Evolutionary conservation across 1,139 yeast genomes (phyloP), one percentile per base, ranked within the genome.

Genomic region (Scheffersomyces insectosa): DNA sequence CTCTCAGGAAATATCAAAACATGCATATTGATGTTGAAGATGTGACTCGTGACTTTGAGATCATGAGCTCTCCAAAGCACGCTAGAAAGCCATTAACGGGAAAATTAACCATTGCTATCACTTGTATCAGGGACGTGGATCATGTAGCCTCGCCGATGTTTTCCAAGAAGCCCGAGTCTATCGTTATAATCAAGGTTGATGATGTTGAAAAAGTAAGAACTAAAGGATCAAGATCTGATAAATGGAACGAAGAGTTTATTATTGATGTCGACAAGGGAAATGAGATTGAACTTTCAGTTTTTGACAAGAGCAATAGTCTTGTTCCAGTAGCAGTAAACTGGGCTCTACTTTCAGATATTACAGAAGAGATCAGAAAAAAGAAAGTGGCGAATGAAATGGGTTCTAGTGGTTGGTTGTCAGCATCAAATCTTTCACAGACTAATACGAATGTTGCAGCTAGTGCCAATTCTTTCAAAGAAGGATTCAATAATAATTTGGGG

Each of bases 241-340:
- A 83, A 55, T 90, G 96, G 91, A 79, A 78, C 57, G 99, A 93
- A 59, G 87, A 83, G 40, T 88, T 89, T 60, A 79, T 80, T 43
- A 78, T 93, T 47, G 83, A 82, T 39, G 88, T 93, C 33, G 97
- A 88, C 48, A 88, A 86, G 61, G 97, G 96, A 25, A 88, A 91
- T 60, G 99, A 93, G 67, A 76, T 91, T 39, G 97, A 91, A 56
- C 72, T 93, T 46, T 81, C 91, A 1, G 89, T 93, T 5, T 89
- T 85, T 63, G 99, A 93, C 62, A 85, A 85, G 54, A 73, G 78
- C 11, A 79, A 75, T 42, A 77, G 75, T 37, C 66, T 75, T 45
- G 82, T 86, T 5, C 98, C 99, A 0, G 96, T 93, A n/a, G 99
- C 96, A 3, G 75, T 93, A 36, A 82, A 88, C 56, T 93, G 98